phyloP scores from a whole-genome alignment of 345 rosid genomes.

The Clausena lansium region DNA sequence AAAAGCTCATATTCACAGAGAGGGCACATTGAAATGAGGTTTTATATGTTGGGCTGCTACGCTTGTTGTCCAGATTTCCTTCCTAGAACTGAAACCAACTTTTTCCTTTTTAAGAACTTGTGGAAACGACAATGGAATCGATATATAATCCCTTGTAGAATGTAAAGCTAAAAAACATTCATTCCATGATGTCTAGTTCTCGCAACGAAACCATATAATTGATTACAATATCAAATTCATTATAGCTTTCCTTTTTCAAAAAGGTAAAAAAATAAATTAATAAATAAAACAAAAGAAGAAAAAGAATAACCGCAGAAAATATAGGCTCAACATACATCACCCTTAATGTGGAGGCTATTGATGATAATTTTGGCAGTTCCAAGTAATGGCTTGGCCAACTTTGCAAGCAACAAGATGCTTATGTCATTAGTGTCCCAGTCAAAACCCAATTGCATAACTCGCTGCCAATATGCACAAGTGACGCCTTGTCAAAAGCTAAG shows the following conservation, averaged over 20 bases:
- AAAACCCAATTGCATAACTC: slow-evolving; percentile 70
- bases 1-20: not conserved
- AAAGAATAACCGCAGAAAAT: not conserved
- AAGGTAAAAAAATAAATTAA: not conserved
- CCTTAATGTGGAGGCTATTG: slow-evolving; percentile 91
- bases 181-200: not conserved
- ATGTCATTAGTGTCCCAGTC: slow-evolving; percentile 85
- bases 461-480: slow-evolving; percentile 41
- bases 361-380: slow-evolving; percentile 88
- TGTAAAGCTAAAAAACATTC: not conserved
- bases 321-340: slow-evolving; percentile 65
- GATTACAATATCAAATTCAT: not conserved
- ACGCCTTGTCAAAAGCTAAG: slow-evolving; percentile 5
- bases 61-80: not conserved
- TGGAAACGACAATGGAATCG: not conserved
- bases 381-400: slow-evolving; percentile 77
- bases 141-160: not conserved
- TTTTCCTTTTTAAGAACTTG: not conserved
- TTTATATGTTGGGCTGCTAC: not conserved
- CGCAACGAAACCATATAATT: not conserved
- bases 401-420: slow-evolving; percentile 81
- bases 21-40: not conserved
- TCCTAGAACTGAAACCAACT: not conserved
- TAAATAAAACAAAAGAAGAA: not conserved
- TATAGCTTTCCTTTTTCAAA: not conserved